Base-by-base conservation (phyloP, 192 early-diverging fungal species). In the Entrophospora sp. region DNA sequence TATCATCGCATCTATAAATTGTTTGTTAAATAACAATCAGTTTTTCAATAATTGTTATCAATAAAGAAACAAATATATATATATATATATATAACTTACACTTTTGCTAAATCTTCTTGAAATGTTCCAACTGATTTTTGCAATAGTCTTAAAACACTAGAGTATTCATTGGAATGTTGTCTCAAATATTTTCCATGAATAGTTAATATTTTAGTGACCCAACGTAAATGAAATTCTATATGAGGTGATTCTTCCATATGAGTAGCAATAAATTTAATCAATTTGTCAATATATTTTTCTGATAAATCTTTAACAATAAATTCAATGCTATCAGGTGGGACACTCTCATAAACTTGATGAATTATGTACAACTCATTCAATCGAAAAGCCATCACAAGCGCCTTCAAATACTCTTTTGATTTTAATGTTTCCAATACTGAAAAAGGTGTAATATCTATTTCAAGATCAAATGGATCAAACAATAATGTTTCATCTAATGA, bases 381-480 rank as follows among this genome's bases (percentile, higher is more conserved):
- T 4, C 95, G 80, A 80, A 99, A 93, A 0, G 94, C 81, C 86
- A 96, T 96, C 31, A 95, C 84, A 32, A 99, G 73, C 5, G 95
- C 87, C 32, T 86, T 85, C 53, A 95, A 75, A 74, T 93, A 93
- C 43, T 98, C 91, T 67, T 83, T 73, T 42, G 80, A 80, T 24
- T 80, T 79, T 28, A 95, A 71, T n/a, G 88, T 84, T 53, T 84
- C 87, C 28, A 85, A 61, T 25, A 96, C 88, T 0, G 90, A 80
- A 22, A 87, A 88, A 1, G 97, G 96, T 1, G 96, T 98, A 31
- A 99, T 91, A 69, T 96, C 90, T 32, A 95, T 85, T 68, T 98
- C 96, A 3, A 99, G 85, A 77, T 99, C 95, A 74, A 95, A 98
- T 22, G 97, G 97, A 75, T 99, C 97, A 72, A 99, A 99, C 56